These are phyloP conservation scores for Alternaria ventricosa DNA, from an alignment of 2,329 filamentous ascomycete genomes.

Conservation along the genomic window DNA sequence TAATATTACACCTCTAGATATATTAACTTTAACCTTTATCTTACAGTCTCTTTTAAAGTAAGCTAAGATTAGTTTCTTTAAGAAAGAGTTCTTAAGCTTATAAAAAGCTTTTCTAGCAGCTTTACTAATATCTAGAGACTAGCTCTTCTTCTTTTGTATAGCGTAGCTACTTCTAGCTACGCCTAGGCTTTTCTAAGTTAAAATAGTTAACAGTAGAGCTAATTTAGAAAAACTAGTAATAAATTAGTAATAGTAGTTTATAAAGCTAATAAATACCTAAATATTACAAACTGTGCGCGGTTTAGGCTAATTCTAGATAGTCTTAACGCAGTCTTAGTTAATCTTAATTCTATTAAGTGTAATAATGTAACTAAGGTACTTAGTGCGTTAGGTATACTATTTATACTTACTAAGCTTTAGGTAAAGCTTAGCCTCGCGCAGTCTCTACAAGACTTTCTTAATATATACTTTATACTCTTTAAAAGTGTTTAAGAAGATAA, in stretches of 20 bases:
- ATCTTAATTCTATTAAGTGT: neutral
- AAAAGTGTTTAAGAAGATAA: neutral
- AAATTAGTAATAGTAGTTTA: neutral
- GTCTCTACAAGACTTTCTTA: neutral
- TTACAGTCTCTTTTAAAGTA: neutral
- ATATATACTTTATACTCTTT: neutral
- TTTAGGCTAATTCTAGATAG: neutral
- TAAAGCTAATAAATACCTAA: neutral
- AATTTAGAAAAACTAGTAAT: neutral
- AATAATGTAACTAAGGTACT: neutral
- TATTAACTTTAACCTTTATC: neutral
- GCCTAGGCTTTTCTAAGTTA: neutral
- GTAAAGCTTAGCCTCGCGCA: neutral
- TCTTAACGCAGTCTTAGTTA: neutral
- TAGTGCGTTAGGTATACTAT: neutral
- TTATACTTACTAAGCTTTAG: neutral
- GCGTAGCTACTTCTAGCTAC: neutral
- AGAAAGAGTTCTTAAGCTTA: neutral
- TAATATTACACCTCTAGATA: neutral
- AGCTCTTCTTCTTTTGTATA: neutral
- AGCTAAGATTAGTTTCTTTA: neutral
- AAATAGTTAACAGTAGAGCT: neutral
- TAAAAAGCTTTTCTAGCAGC: neutral
- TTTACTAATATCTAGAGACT: neutral
- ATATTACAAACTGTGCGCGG: neutral